Base-by-base conservation (phyloP, 2,329 filamentous ascomycete species). In the Metarhizium sp. region DNA sequence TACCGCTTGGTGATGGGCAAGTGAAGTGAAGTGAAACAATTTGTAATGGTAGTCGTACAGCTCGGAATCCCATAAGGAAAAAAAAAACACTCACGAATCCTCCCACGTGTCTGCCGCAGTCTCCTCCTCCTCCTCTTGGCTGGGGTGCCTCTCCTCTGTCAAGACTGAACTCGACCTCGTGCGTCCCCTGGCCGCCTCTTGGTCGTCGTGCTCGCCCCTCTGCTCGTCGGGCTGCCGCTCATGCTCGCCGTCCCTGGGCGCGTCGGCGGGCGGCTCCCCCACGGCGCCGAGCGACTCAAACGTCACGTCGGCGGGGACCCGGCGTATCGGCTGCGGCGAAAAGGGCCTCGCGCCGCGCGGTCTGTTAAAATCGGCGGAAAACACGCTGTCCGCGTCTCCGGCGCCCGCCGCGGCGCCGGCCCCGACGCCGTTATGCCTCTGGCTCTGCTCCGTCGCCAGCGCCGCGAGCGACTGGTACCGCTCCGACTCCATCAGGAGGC, bases 391-490 rank as follows among this genome's bases (percentile, higher is more conserved):
- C 0, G 67, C 64, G 49, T 81, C 77, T 30, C 68, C 71, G 29
- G 66, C 62, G 50, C 25, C 25, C 25, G 65, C 65, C 25, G 61
- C 67, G 10, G 59, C 60, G 32, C 56, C 62, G 45, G 32, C 32
- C 32, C 32, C 32, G 10, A 11, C 32, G 7, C 32, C 32, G 32
- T 34, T 34, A 6, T 34, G 32, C 32, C 53, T 58, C 29, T 59
- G 60, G 60, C 61, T 58, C 52, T 62, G 42, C 58, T 68, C 59
- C 18, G 64, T 60, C 3, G 71, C 69, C 48, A 81, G 69, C 6
- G 77, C 78, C 8, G 78, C 69, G 8, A 86, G 71, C 59, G 80
- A 83, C 66, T 85, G 82, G 61, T 85, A 85, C 14, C 74, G 71
- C 5, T 80, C 75, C 16, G 70, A 63, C 32, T 79, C 77, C 53